Percentiles rank a stretch among this genome's conserved stretches.
Evolutionary conservation across 2,329 filamentous ascomycete species (phyloP).

Genomic region (Lachnellula arida): DNA sequence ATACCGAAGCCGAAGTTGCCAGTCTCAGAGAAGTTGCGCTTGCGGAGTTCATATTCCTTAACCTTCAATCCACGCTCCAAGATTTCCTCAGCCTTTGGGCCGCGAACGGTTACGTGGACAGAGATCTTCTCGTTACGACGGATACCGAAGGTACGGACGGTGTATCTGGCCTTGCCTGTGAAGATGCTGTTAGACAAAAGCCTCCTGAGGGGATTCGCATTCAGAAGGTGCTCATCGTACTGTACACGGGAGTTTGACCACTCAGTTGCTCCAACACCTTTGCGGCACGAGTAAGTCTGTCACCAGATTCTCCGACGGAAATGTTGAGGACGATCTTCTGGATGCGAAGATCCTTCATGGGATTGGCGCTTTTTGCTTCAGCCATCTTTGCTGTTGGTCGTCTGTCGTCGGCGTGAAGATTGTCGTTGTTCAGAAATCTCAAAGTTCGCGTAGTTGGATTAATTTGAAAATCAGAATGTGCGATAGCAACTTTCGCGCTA

Average conservation of each 20-base stretch:
- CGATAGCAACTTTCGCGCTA: constrained; percentile 7
- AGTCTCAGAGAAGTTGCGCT: constrained; percentile 99
- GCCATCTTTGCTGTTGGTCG: constrained; percentile 41
- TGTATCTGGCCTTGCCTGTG: constrained; percentile 98
- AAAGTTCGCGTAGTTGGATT: constrained; percentile 10
- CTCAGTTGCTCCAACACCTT: constrained; percentile 99
- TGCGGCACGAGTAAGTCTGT: constrained; percentile 98
- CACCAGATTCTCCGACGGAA: constrained; percentile 99
- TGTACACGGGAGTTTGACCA: constrained; percentile 99
- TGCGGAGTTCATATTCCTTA: constrained; percentile 99
- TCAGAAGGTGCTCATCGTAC: constrained; percentile 48
- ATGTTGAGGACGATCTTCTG: constrained; percentile 99
- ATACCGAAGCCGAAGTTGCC: constrained; percentile 99
- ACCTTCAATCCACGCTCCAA: constrained; percentile 99
- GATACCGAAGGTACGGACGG: constrained; percentile 99
- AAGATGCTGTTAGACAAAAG: constrained; percentile 13
- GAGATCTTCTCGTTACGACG: constrained; percentile 99
- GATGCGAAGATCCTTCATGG: constrained; percentile 99
- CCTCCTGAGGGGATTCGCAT: constrained; percentile 11
- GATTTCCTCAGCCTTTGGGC: constrained; percentile 99
- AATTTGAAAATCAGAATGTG: constrained; percentile 9
- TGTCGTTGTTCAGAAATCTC: constrained; percentile 20
- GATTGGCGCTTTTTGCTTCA: constrained; percentile 86
- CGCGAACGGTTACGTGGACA: constrained; percentile 98
- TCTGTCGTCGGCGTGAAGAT: constrained; percentile 10